These are phyloP conservation scores for Prunus campanulata DNA, from an alignment of 306 rosid species.

Conservation along the genomic window DNA sequence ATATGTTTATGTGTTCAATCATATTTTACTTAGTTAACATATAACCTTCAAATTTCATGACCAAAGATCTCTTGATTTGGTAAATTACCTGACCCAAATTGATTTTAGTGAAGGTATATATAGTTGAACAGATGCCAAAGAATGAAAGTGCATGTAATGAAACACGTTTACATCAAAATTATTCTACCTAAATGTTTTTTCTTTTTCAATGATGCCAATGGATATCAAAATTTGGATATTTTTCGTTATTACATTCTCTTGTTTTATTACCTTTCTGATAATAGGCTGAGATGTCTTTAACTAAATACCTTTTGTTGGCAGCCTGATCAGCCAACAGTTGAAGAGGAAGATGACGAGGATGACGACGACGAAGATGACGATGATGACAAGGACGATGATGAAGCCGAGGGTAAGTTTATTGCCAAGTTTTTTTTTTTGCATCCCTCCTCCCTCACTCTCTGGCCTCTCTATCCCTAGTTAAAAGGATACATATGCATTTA, in stretches of 20 bases:
- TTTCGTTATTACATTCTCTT: not conserved
- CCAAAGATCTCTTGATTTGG: not conserved
- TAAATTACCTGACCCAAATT: not conserved
- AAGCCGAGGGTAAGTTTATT: constrained; percentile 60
- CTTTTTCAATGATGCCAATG: not conserved
- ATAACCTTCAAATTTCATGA: not conserved
- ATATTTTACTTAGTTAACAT: not conserved
- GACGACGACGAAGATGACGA: constrained; percentile 73
- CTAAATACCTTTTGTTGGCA: constrained; percentile 15
- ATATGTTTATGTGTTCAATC: not conserved
- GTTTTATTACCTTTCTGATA: not conserved
- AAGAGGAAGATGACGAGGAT: constrained; percentile 71
- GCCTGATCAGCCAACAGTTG: constrained; percentile 77
- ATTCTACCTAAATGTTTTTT: not conserved
- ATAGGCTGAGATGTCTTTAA: not conserved
- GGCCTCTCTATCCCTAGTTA: too few species aligned
- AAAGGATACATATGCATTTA: not conserved
- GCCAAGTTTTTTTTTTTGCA: not conserved
- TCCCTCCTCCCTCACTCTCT: not conserved
- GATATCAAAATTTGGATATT: not conserved
- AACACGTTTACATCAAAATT: not conserved
- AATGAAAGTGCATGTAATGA: not conserved
- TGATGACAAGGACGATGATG: constrained; percentile 57
- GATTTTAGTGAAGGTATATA: not conserved
- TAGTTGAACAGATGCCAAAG: not conserved